Conservation (phyloP, 768 basidiomycete species). For the Trametes meyenii region DNA sequence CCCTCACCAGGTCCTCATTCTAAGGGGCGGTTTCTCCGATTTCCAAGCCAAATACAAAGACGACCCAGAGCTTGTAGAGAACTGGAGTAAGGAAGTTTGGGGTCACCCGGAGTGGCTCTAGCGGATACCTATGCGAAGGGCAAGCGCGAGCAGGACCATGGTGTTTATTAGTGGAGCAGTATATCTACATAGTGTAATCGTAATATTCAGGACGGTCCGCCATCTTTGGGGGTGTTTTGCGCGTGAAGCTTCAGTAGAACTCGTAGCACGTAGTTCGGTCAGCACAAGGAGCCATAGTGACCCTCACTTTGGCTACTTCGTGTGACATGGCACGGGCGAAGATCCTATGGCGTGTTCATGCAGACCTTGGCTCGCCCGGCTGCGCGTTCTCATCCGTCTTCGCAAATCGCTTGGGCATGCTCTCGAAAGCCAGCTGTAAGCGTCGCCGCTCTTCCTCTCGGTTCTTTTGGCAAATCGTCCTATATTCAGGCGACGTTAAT, state of each 20-base stretch:
- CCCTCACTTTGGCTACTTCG: too few species aligned
- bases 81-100: constrained; percentile 74
- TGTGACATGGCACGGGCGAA: background rate
- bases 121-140: too few species aligned
- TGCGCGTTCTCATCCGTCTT: constrained; percentile 41
- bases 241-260: background rate
- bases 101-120: constrained; percentile 37
- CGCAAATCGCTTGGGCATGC: constrained; percentile 57
- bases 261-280: too few species aligned
- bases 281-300: too few species aligned
- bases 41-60: constrained; percentile 77
- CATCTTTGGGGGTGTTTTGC: background rate
- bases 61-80: constrained; percentile 72
- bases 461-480: constrained; percentile 67
- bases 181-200: constrained; percentile 11
- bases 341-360: background rate
- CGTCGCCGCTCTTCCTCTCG: constrained; percentile 55
- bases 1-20: constrained; percentile 61
- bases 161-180: background rate
- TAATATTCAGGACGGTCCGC: background rate
- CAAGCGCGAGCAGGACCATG: background rate
- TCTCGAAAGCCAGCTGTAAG: constrained; percentile 60
- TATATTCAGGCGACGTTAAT: constrained; percentile 29
- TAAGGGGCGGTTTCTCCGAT: constrained; percentile 70
- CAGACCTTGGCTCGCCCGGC: constrained; percentile 5